Percentiles rank a stretch among this genome's conserved stretches.
Evolutionary conservation across 139 green algal genomes (phyloP).

Genomic region (Dunaliella primolecta): DNA sequence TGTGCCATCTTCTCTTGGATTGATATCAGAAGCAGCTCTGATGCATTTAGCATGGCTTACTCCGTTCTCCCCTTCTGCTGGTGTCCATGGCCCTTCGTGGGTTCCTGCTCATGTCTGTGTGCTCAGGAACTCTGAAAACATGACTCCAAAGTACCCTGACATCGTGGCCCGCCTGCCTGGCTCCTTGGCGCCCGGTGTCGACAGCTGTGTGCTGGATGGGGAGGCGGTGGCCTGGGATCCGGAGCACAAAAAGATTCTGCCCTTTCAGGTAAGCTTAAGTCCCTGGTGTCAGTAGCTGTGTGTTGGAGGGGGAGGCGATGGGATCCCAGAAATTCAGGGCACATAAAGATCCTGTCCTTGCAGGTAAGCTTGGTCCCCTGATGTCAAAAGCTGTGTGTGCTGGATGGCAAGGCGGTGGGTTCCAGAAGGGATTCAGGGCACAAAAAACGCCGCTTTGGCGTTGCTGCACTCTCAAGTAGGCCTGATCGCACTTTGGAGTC

Average conservation of each 20-base stretch:
- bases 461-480: too few species aligned
- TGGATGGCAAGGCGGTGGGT: constrained; percentile 6
- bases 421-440: neutral
- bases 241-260: constrained; percentile 77
- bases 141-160: constrained; percentile 93
- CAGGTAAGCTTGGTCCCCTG: too few species aligned
- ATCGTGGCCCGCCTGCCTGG: constrained; percentile 62
- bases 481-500: too few species aligned
- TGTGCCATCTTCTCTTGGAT: too few species aligned
- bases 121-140: constrained; percentile 90
- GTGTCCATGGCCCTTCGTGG: too few species aligned
- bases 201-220: constrained; percentile 83
- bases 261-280: constrained; percentile 97
- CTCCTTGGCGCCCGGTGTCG: constrained; percentile 49
- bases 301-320: neutral
- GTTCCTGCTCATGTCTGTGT: too few species aligned
- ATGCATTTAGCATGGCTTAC: too few species aligned
- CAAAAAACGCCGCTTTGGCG: too few species aligned
- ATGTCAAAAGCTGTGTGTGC: constrained; percentile 4
- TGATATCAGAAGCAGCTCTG: too few species aligned
- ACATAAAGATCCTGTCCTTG: constrained; percentile 82
- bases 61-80: too few species aligned
- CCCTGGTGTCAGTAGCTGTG: neutral
- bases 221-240: constrained; percentile 91
- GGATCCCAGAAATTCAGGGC: constrained; percentile 55